These are phyloP conservation scores for Smallanthus sonchifolius DNA, from an alignment of 129 eudicot species.

Conservation along the genomic window DNA sequence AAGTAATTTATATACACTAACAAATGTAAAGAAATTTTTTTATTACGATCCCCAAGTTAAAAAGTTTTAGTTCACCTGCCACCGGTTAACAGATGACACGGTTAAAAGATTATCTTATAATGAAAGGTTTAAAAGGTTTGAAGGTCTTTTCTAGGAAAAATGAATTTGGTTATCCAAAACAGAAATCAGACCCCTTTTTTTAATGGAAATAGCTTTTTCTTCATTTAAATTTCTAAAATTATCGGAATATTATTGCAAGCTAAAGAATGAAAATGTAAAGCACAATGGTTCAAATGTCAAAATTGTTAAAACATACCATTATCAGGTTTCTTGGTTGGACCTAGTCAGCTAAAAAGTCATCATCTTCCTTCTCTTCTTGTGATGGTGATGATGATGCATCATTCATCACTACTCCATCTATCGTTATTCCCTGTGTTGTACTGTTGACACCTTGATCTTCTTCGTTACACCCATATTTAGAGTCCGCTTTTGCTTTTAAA, in stretches of 20 bases:
- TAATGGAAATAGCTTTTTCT: not conserved
- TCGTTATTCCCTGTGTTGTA: not conserved
- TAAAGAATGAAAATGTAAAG: not conserved
- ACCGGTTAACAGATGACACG: too few relatives aligned
- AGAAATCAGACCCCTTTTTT: not conserved
- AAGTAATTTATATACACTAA: too few relatives aligned
- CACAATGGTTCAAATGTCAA: not conserved
- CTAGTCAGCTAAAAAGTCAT: conserved; percentile 49
- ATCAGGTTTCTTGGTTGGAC: conserved; percentile 8
- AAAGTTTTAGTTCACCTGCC: too few relatives aligned
- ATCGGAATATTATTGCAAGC: not conserved
- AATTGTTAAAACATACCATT: not conserved
- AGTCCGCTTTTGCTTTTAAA: not conserved
- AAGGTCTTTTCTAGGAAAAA: too few relatives aligned
- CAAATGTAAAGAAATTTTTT: too few relatives aligned
- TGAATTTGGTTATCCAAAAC: too few relatives aligned
- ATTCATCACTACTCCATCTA: not conserved
- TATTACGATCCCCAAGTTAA: too few relatives aligned
- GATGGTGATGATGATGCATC: conserved; percentile 16
- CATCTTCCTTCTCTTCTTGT: conserved; percentile 41
- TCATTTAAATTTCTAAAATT: not conserved
- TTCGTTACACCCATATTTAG: conserved; percentile 6
- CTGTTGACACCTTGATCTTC: conserved; percentile 8
- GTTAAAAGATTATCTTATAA: too few relatives aligned
- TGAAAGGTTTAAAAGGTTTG: too few relatives aligned